A percentile compares a stretch with the other conserved stretches of the same genome.
Conservation (phyloP, 441 rosid genomes). For the Theobroma grandiflorum region DNA sequence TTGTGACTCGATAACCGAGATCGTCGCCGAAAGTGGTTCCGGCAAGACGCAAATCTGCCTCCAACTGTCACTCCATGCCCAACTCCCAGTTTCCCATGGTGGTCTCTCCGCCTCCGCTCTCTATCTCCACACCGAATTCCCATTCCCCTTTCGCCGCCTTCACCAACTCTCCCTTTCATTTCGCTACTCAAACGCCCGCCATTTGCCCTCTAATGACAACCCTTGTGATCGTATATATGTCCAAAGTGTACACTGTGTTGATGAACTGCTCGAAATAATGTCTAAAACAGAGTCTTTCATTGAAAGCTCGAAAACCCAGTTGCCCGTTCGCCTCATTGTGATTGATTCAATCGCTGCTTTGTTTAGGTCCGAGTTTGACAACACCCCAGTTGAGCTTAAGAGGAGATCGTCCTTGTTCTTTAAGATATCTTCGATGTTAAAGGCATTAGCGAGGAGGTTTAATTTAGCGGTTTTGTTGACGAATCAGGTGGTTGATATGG, state of each 20-base stretch:
- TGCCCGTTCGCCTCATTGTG: conserved; percentile 74
- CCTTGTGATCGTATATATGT: conserved; percentile 69
- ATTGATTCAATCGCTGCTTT: conserved; percentile 87
- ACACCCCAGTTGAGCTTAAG: conserved; percentile 65
- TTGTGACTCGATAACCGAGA: conserved; percentile 76
- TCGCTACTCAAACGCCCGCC: conserved; percentile 36
- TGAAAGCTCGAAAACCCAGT: conserved; percentile 38
- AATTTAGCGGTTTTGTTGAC: conserved; percentile 74
- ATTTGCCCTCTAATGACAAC: conserved; percentile 37
- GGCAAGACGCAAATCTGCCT: conserved; percentile 95
- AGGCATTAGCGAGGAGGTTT: conserved; percentile 66
- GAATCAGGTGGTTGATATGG: conserved; percentile 83
- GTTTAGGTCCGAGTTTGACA: conserved; percentile 86
- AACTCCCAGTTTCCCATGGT: conserved; percentile 77
- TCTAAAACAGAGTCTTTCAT: conserved; percentile 62
- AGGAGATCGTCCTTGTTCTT: conserved; percentile 79
- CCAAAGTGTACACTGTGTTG: conserved; percentile 63
- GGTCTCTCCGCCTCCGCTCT: conserved; percentile 82
- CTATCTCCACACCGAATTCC: conserved; percentile 83
- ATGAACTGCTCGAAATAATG: conserved; percentile 78
- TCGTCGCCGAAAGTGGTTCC: conserved; percentile 83
- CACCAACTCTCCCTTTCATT: conserved; percentile 61
- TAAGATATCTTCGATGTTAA: conserved; percentile 71
- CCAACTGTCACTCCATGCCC: conserved; percentile 75
- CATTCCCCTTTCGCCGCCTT: conserved; percentile 86